Base-by-base conservation (phyloP, 2,329 filamentous ascomycete genomes). In the Monosporascus sp. region DNA sequence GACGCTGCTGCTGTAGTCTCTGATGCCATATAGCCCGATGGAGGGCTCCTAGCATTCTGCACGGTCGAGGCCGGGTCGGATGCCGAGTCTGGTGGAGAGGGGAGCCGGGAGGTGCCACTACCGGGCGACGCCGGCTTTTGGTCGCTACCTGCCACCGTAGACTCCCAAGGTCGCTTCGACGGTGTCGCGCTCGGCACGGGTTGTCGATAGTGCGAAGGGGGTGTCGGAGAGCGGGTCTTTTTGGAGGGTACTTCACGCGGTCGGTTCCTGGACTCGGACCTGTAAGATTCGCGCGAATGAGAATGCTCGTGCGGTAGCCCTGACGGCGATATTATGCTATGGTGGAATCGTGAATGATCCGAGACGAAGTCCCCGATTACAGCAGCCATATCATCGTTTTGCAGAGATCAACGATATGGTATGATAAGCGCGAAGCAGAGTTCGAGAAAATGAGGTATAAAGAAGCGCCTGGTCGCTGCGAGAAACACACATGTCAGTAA, bases 291-390 rank as follows among this genome's bases (percentile, higher is more conserved):
- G 68, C 77, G 73, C 52, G 75, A 66, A 55, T 74, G 74, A 58
- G 74, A 75, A 59, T 77, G 76, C 59, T 74, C 75, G 59, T 74
- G 75, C 59, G 70, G 71, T 59, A 76, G 63, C 49, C 73, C 73
- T 45, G 77, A 70, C 53, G 73, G 71, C 55, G 75, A 72, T 76
- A 90, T 87, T 79, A 85, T 88, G 75, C 79, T 84, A 76, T 84
- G 44, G 47, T 56, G 83, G 73, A 87, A 86, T 73, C 84, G 82
- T 64, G 83, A 79, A 63, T 85, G 79, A 74, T 90, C 85, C 71
- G 88, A 82, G 73, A 85, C 84, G 76, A 85, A 85, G 77, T 93
- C 90, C 71, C 81, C 81, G 63, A 85, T 80, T 72, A 85, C 71
- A 72, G 82, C 77, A 67, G 82, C 83, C 83, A 86, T 86, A 74